Conservation (phyloP, 441 rosid genomes). For the Euphorbia neoarborescens region DNA sequence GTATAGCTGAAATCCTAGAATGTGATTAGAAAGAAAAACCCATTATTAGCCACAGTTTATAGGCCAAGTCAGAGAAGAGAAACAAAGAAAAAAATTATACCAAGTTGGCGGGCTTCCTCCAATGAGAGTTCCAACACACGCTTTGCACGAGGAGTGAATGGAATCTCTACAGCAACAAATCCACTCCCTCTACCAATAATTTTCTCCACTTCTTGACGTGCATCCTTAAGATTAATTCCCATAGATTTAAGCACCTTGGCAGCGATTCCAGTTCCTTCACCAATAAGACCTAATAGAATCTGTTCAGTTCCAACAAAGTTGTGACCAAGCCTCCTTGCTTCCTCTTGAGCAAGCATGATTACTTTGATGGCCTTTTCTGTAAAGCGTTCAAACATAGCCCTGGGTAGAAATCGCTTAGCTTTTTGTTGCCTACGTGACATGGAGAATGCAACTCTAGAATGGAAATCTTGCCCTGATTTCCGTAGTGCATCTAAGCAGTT, state of each 20-base stretch:
- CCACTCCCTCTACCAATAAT: constrained; percentile 98
- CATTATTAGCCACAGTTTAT: neutral
- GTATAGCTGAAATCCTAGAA: constrained; percentile 4
- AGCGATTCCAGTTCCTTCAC: constrained; percentile 98
- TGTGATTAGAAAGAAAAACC: neutral
- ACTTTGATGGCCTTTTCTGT: constrained; percentile 96
- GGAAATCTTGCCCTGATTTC: constrained; percentile 38
- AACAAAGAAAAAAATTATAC: constrained; percentile 29
- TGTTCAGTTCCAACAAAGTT: constrained; percentile 98
- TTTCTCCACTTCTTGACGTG: constrained; percentile 92
- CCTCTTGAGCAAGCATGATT: constrained; percentile 98
- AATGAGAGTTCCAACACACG: constrained; percentile 83
- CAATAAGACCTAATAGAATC: constrained; percentile 81
- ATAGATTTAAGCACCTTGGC: constrained; percentile 94
- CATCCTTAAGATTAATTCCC: constrained; percentile 96
- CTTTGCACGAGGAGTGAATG: constrained; percentile 97
- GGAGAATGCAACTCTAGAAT: constrained; percentile 33
- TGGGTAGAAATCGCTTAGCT: constrained; percentile 42
- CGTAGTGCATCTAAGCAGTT: constrained; percentile 42
- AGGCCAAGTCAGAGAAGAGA: neutral
- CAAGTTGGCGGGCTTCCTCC: constrained; percentile 94
- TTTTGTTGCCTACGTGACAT: constrained; percentile 36
- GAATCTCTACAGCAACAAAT: constrained; percentile 91
- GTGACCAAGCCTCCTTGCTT: constrained; percentile 94
- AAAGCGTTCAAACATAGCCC: constrained; percentile 94